These are phyloP conservation scores for Akanthomyces muscarius DNA, from an alignment of 2,329 filamentous ascomycete genomes.

Conservation along the genomic window DNA sequence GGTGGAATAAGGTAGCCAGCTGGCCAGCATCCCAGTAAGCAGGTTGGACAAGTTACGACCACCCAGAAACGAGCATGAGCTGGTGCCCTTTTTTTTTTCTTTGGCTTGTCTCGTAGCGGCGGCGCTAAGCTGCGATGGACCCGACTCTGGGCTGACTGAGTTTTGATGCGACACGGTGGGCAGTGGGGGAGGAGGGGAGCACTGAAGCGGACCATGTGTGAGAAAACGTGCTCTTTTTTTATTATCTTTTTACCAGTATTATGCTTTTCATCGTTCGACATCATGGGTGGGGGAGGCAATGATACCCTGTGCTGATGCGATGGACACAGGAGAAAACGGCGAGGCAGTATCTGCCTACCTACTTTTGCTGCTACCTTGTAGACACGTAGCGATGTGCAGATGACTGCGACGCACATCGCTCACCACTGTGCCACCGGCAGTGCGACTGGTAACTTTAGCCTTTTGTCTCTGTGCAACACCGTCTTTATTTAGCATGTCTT, in stretches of 20 bases:
- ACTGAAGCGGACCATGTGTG: background rate
- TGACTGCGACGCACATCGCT: background rate
- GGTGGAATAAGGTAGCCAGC: too few relatives aligned
- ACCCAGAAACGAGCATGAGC: background rate
- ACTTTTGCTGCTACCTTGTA: too few relatives aligned
- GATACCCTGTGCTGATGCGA: background rate
- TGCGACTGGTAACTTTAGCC: too few relatives aligned
- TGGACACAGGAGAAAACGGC: too few relatives aligned
- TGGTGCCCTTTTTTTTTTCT: background rate
- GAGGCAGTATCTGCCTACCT: too few relatives aligned
- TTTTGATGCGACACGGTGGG: background rate
- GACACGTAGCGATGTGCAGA: background rate
- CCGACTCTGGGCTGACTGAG: background rate
- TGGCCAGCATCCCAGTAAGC: too few relatives aligned
- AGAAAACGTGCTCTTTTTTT: too few relatives aligned
- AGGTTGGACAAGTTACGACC: too few relatives aligned
- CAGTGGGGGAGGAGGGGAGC: background rate
- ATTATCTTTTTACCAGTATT: too few relatives aligned
- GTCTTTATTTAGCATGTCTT: background rate
- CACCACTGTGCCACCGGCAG: too few relatives aligned
- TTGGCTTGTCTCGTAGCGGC: too few relatives aligned
- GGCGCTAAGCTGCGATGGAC: background rate
- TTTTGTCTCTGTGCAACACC: background rate
- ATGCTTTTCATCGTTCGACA: too few relatives aligned
- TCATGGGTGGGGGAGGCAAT: background rate